A percentile compares a stretch with the other conserved stretches of the same genome.
Evolutionary conservation across 164 flowering plant genomes (phyloP).

Genomic region (Akebia trifoliata): DNA sequence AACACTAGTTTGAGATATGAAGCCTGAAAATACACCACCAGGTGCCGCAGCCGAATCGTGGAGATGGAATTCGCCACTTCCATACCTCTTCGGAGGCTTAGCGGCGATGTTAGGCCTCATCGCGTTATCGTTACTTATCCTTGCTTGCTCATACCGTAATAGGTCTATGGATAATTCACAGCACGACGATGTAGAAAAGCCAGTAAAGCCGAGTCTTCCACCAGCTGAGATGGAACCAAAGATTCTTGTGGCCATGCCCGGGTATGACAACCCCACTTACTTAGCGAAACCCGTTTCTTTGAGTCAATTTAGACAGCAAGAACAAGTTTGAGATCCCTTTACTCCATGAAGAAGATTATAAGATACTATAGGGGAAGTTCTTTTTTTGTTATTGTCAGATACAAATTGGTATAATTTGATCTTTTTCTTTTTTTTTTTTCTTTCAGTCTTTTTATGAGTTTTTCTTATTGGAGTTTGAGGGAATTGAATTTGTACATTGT

Average conservation of each 20-base stretch:
- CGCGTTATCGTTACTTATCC: conserved; percentile 35
- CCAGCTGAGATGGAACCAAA: conserved; percentile 25
- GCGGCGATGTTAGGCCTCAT: conserved; percentile 27
- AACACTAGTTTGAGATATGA: too few species aligned
- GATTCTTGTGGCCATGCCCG: conserved; percentile 54
- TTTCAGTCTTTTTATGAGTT: too few species aligned
- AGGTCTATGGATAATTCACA: conserved; percentile 2
- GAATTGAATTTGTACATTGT: too few species aligned
- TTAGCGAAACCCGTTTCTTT: conserved; percentile 31
- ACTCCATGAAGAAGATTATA: too few species aligned
- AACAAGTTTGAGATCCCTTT: too few species aligned
- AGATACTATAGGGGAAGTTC: too few species aligned
- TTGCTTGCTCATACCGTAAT: conserved; percentile 36
- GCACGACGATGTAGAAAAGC: not conserved
- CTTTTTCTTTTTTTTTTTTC: too few species aligned
- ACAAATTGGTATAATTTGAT: too few species aligned
- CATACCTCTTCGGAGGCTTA: conserved; percentile 36
- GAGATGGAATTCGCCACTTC: conserved; percentile 41
- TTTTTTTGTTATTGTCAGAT: too few species aligned
- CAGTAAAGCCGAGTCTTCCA: not conserved
- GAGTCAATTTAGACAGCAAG: not conserved
- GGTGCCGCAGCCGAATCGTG: not conserved
- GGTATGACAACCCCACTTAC: conserved; percentile 40
- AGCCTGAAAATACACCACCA: too few species aligned
- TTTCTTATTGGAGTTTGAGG: too few species aligned